Evolutionary conservation across 2,329 filamentous ascomycete species (phyloP), one percentile per base, ranked within the genome.

Genomic region (Talaromyces sp.): DNA sequence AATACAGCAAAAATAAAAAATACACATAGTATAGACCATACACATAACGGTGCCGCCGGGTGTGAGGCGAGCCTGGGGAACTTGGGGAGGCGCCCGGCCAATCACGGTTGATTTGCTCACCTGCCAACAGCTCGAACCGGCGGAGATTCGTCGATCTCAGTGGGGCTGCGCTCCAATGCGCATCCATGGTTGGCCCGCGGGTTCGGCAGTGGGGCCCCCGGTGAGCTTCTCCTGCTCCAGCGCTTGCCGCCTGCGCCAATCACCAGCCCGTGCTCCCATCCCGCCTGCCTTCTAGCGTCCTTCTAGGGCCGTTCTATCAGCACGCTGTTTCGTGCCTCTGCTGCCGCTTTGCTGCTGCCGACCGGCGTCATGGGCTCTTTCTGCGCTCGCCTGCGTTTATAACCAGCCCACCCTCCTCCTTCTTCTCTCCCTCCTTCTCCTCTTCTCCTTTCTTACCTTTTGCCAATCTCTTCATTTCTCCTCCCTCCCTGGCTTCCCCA

Each of bases 271-370:
- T n/a, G n/a, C n/a, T n/a, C n/a, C n/a, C n/a, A n/a, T n/a, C n/a
- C n/a, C n/a, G n/a, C n/a, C n/a, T n/a, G n/a, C 32, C 41, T 61
- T 61, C 59, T 61, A 61, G 59, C 56, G 59, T 26, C 29, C 11
- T 61, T 61, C 59, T 29, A 61, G 24, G 41, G 41, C 35, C 51
- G 35, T 61, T 61, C 59, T n/a, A 61, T 52, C 56, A 58, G 59
- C 49, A 26, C 35, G 27, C 58, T 38, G 51, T 38, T 31, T 50
- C 32, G 31, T 31, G 24, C 55, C 24, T 26, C 9, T 14, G 24
- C 13, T 50, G n/a, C 13, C 13, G 55, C 24, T n/a, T n/a, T n/a
- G n/a, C n/a, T n/a, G n/a, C n/a, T n/a, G n/a, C 26, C 26, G 26
- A 6, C 26, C 26, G 6, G 26, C 52, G n/a, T 59, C 58, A 38